Evolutionary conservation across 2,329 filamentous ascomycete species (phyloP).

Genomic region (Arthrobotrys conoides): DNA sequence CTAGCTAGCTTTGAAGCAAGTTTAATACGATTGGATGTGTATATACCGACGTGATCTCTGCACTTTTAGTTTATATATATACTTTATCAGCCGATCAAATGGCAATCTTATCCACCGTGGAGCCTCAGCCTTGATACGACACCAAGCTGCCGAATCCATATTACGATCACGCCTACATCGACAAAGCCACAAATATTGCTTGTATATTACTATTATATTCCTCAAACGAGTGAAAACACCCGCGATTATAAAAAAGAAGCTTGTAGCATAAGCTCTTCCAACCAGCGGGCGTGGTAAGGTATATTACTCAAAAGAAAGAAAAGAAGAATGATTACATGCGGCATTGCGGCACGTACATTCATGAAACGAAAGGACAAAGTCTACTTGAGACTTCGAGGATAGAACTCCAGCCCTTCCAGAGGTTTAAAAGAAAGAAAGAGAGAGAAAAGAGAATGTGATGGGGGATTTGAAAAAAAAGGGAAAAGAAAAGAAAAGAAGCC

Average conservation of each 20-base stretch:
- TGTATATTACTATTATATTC: conserved; percentile 46
- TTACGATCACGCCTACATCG: conserved; percentile 1
- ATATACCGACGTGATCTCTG: conserved; percentile 10
- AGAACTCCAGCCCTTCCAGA: conserved; percentile 39
- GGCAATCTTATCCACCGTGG: background rate
- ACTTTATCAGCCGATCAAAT: background rate
- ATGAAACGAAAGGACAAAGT: conserved; percentile 41
- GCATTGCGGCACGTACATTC: conserved; percentile 7
- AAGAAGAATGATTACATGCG: conserved; percentile 2
- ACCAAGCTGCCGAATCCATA: background rate
- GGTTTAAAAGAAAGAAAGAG: background rate
- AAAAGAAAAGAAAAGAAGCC: conserved; percentile 6
- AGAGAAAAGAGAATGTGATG: background rate
- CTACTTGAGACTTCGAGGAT: conserved; percentile 35
- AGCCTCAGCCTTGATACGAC: background rate
- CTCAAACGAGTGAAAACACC: conserved; percentile 43
- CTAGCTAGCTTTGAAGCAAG: background rate
- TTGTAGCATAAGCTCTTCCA: conserved; percentile 20
- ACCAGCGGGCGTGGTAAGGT: conserved; percentile 21
- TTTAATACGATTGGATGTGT: background rate
- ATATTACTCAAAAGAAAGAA: conserved; percentile 15
- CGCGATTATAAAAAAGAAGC: conserved; percentile 30
- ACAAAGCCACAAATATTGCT: background rate
- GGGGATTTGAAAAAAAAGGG: background rate
- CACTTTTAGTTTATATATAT: background rate